phyloP scores from a whole-genome alignment of 2,329 filamentous ascomycete genomes.

The Coniochaeta hoffmannii region DNA sequence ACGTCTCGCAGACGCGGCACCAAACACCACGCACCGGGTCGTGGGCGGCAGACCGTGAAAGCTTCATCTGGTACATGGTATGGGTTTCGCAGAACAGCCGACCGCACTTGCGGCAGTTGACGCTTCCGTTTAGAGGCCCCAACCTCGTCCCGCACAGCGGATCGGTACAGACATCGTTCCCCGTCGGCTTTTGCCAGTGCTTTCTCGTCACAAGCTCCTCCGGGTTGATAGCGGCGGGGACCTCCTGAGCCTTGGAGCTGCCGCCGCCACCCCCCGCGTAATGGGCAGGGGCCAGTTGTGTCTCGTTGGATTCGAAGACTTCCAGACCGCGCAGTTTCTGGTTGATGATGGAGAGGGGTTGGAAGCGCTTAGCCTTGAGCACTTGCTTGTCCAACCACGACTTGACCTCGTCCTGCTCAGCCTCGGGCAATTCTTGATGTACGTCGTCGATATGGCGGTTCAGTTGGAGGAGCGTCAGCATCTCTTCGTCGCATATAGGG shows the following conservation, averaged over 20 bases:
- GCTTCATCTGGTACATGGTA: conserved; percentile 99
- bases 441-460: conserved; percentile 81
- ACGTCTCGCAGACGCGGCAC: conserved; percentile 97
- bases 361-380: conserved; percentile 85
- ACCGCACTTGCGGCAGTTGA: conserved; percentile 92
- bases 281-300: conserved; percentile 24
- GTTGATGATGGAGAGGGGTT: conserved; percentile 83
- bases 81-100: conserved; percentile 94
- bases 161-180: conserved; percentile 77
- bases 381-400: conserved; percentile 97
- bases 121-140: conserved; percentile 69
- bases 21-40: conserved; percentile 86
- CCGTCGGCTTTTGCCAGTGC: conserved; percentile 79
- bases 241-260: conserved; percentile 30
- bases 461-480: conserved; percentile 92
- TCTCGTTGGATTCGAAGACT: conserved; percentile 88
- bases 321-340: conserved; percentile 90
- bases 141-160: conserved; percentile 76
- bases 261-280: conserved; percentile 24
- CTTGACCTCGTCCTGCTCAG: conserved; percentile 89
- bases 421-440: conserved; percentile 81
- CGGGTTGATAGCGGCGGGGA: conserved; percentile 54
- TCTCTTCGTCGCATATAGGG: conserved; percentile 97
- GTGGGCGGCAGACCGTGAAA: conserved; percentile 80
- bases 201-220: conserved; percentile 82